Base-by-base conservation (phyloP, 345 rosid genomes). In the Erysimum cheiranthoides region DNA sequence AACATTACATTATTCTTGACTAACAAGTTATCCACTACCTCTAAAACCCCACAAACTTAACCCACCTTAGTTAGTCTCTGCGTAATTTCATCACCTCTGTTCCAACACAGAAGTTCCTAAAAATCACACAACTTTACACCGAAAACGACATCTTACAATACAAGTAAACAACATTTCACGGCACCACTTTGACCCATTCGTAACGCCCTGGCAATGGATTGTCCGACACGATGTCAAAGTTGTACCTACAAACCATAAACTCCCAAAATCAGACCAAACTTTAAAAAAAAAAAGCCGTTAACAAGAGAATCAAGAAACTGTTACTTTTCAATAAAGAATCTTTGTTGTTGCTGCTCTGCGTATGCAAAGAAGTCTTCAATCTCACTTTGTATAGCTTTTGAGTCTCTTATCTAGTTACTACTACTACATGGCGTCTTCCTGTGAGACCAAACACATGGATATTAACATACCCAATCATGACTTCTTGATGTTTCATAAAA, bases 201-300 rank as follows among this genome's bases (percentile, higher is more conserved):
- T 84, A 91, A 18, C 87, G 89, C 30, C 97, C 98, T 0, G 90
- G 85, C n/a, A 91, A 85, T 17, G 98, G 97, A 61, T 71, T 17
- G 30, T 87, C 97, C 43, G 82, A 89, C 67, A 74, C 80, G 9
- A 87, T 50, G 76, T 93, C 98, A 74, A 88, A 93, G 91, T 93
- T 89, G 77, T 89, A 91, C 86, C 97, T 91, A 86, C 77, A 82
- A 74, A 45, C 10, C 50, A 21, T 3, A 36, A 40, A 53, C 13
- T 38, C n/a, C 1, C 7, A 16, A 62, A 35, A 27, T 54, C 18
- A 67, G 43, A 72, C 57, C 11, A 53, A 39, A 32, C 53, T 18
- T 53, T 53, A 0, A n/a, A n/a, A n/a, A n/a, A n/a, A n/a, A n/a
- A n/a, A n/a, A n/a, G n/a, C n/a, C n/a, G n/a, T n/a, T n/a, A n/a